Conservation (phyloP, 2,329 filamentous ascomycete species). For the Paramyrothecium roridum region DNA sequence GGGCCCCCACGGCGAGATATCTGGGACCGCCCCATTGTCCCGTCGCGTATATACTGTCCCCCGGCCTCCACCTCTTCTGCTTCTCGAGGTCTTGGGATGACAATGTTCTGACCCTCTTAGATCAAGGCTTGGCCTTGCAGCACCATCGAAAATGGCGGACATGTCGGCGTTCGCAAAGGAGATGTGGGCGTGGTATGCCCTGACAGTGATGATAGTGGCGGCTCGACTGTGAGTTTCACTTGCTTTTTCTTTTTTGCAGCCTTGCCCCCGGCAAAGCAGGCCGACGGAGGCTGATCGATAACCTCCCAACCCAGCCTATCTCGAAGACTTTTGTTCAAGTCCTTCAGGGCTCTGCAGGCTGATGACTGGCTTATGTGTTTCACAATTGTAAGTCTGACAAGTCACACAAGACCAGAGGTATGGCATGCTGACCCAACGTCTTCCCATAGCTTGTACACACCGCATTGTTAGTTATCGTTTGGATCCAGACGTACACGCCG, state of each 20-base stretch:
- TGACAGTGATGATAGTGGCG: conserved; percentile 33
- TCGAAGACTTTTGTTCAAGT: conserved; percentile 34
- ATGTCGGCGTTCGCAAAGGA: conserved; percentile 26
- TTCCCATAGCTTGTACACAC: conserved; percentile 12
- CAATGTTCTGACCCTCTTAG: conserved; percentile 39
- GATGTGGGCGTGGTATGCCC: conserved; percentile 39
- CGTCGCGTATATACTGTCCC: background rate
- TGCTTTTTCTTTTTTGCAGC: conserved; percentile 14
- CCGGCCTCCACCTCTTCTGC: background rate
- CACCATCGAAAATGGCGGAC: conserved; percentile 14
- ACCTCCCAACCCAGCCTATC: conserved; percentile 22
- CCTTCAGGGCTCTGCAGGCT: conserved; percentile 42
- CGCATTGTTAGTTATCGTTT: conserved; percentile 14
- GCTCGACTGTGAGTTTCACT: conserved; percentile 32
- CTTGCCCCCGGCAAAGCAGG: background rate
- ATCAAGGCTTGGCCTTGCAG: conserved; percentile 57
- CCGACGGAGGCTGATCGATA: background rate
- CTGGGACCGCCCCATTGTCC: background rate
- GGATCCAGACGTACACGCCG: conserved; percentile 31
- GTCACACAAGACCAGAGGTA: no score
- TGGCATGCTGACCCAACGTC: background rate
- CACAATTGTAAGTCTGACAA: conserved; percentile 35
- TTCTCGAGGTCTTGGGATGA: background rate
- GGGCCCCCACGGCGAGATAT: background rate
- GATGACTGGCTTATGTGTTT: conserved; percentile 56